Base-by-base conservation (phyloP, 495 filamentous ascomycete genomes). In the Aspergillus asperescens region DNA sequence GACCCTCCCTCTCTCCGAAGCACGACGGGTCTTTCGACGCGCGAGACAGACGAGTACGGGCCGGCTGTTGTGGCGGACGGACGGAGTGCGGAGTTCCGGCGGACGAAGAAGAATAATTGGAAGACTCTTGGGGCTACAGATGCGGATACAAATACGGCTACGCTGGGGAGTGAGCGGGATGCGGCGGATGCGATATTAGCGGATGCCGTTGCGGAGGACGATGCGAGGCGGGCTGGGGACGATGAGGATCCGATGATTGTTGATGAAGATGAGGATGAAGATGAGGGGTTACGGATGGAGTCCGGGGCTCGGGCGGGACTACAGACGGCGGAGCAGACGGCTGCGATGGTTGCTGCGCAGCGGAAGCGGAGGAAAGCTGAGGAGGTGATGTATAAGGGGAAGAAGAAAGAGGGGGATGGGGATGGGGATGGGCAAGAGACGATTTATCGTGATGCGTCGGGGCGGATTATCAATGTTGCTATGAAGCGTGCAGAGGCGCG, bases 381-480 rank as follows among this genome's bases (percentile, higher is more conserved):
- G 49, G 74, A 71, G 44, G 70, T 68, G 15, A 50, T 52, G 20
- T 70, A 64, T 50, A 70, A 75, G 10, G 73, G 73, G 20, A 68
- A 10, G 43, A 65, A 31, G 63, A 72, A 60, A 8, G 37, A 7
- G 23, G 23, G 15, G 1, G 48, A 15, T 1, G 46, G 8, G 15
- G 25, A 9, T 4, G 38, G 27, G 13, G 57, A 59, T 5, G 71
- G 62, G 57, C 78, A 81, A 54, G 90, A 97, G 68, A 90, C 92
- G 0, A 87, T 96, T 37, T 93, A 96, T 62, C 85, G 93, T 43
- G 93, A 98, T 74, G 93, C 93, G 9, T 90, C 85, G 3, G 93
- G 93, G 3, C 80, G 91, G 16, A 84, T 95, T 10, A 88, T 97
- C 54, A 94, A 97, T 62, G 84, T 95, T 7, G 80, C 84, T 2